phyloP scores from a whole-genome alignment of 805 yeast genomes.

The Maudiozyma bulderi region DNA sequence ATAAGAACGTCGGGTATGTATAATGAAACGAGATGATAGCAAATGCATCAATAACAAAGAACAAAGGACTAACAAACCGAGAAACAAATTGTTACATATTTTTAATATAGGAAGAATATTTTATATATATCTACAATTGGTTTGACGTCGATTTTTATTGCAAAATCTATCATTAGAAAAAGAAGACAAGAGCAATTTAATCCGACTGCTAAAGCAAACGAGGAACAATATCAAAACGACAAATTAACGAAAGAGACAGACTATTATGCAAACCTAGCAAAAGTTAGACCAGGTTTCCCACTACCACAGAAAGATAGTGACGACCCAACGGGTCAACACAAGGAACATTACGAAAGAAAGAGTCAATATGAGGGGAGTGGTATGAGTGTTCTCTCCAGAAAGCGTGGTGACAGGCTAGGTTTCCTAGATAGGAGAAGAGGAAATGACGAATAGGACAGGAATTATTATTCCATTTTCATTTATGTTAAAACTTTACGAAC shows the following conservation, averaged over 20 bases:
- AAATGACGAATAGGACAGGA: constrained; percentile 2
- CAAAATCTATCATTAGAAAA: constrained; percentile 26
- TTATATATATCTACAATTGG: constrained; percentile 21
- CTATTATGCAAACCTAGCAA: constrained; percentile 30
- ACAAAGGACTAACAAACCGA: background rate
- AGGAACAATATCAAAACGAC: constrained; percentile 3
- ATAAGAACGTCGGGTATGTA: constrained; percentile 25
- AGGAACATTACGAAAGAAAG: constrained; percentile 35
- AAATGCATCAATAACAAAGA: too few relatives aligned
- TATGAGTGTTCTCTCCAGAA: constrained; percentile 46
- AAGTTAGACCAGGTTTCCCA: constrained; percentile 49
- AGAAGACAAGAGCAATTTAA: constrained; percentile 30
- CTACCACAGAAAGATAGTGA: constrained; percentile 11
- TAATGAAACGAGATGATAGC: background rate
- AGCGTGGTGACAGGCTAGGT: constrained; percentile 42
- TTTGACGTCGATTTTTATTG: constrained; percentile 18
- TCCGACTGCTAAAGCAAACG: constrained; percentile 23
- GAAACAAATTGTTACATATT: too few relatives aligned
- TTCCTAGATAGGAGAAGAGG: constrained; percentile 18
- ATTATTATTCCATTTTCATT: background rate
- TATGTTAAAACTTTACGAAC: background rate
- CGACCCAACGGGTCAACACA: constrained; percentile 18
- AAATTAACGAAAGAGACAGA: constrained; percentile 7
- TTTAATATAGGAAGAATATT: constrained; percentile 13
- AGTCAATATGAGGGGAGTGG: constrained; percentile 65